Percentiles rank a stretch among this genome's conserved stretches.
These are phyloP conservation scores for Pythium aquatile DNA, from an alignment of 352 stramenopile genomes.

Conservation along the genomic window DNA sequence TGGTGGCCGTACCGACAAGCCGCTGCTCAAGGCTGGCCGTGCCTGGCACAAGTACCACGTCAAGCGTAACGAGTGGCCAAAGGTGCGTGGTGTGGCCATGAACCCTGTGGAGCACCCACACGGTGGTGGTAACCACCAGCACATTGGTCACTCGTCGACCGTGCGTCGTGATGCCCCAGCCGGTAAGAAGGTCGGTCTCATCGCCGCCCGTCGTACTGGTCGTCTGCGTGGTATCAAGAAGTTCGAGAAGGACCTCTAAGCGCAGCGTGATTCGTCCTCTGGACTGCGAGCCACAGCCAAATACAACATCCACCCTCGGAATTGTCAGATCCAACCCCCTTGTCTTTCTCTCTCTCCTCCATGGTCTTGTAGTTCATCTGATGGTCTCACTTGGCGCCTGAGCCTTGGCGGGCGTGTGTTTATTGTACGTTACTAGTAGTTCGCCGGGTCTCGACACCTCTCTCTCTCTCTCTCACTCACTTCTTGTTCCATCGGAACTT, in stretches of 20 bases:
- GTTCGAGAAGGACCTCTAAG: slow-evolving; percentile 90
- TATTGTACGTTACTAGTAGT: slow-evolving; percentile 5
- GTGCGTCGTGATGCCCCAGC: slow-evolving; percentile 91
- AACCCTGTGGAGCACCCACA: slow-evolving; percentile 99
- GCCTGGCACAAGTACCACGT: slow-evolving; percentile 98
- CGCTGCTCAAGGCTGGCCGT: slow-evolving; percentile 96
- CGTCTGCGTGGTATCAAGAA: slow-evolving; percentile 98
- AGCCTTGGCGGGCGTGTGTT: not conserved
- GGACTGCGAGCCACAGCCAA: slow-evolving; percentile 6
- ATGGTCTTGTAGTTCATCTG: not conserved
- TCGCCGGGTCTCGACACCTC: not conserved
- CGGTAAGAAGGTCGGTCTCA: slow-evolving; percentile 99
- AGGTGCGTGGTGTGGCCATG: slow-evolving; percentile 99
- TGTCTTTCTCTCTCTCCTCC: slow-evolving; percentile 17
- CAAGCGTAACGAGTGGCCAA: slow-evolving; percentile 99
- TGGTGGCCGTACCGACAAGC: slow-evolving; percentile 98
- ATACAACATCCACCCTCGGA: slow-evolving; percentile 17
- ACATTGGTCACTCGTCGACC: slow-evolving; percentile 99
- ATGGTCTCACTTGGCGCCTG: slow-evolving; percentile 3
- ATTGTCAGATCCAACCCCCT: slow-evolving; percentile 11
- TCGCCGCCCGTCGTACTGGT: slow-evolving; percentile 96
- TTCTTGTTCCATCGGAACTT: slow-evolving; percentile 44
- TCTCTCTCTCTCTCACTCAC: slow-evolving; percentile 36
- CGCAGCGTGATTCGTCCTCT: slow-evolving; percentile 1
- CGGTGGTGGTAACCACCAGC: slow-evolving; percentile 99